Percentiles rank a stretch among this genome's conserved stretches.
phyloP scores from a whole-genome alignment of 345 rosid genomes.

The Pugionium cornutum region DNA sequence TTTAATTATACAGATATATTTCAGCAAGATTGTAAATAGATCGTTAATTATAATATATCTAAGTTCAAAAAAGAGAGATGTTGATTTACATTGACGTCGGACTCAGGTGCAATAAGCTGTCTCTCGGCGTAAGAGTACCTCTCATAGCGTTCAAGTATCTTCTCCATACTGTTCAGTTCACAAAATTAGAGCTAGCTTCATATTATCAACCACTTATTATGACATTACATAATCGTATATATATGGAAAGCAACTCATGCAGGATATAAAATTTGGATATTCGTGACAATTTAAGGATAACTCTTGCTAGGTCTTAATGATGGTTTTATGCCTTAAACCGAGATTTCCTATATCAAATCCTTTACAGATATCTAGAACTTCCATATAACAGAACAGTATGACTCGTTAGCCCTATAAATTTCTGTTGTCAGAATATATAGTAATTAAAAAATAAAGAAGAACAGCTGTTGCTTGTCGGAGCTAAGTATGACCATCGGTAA shows the following conservation, averaged over 20 bases:
- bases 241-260: background rate
- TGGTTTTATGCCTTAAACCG: background rate
- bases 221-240: background rate
- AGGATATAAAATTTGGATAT: background rate
- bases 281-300: background rate
- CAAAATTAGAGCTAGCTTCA: constrained; percentile 15
- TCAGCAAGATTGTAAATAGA: background rate
- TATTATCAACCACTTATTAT: constrained; percentile 4
- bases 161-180: constrained; percentile 63
- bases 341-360: constrained; percentile 7
- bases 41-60: background rate
- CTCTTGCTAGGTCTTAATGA: constrained; percentile 8
- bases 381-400: background rate
- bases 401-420: background rate
- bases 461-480: constrained; percentile 35
- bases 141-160: constrained; percentile 76
- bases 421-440: no score
- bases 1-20: background rate
- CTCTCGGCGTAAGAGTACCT: constrained; percentile 65
- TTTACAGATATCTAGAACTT: constrained; percentile 1
- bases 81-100: constrained; percentile 44
- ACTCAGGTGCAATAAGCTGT: constrained; percentile 52
- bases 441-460: background rate
- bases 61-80: constrained; percentile 2
- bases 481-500: constrained; percentile 37